phyloP scores from a whole-genome alignment of 352 stramenopile species.

The Peronospora belbahrii region DNA sequence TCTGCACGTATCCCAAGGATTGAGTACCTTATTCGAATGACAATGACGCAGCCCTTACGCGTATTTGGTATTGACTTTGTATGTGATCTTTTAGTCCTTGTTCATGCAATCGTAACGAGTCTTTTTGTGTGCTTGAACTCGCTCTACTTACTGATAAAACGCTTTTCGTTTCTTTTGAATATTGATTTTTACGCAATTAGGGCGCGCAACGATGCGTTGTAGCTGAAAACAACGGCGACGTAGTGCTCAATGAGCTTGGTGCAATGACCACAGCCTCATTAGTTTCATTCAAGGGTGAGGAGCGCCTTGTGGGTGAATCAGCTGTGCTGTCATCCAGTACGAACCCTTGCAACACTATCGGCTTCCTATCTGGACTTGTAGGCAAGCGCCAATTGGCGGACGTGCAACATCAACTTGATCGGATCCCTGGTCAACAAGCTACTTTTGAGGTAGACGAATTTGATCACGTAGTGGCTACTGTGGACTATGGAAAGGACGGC shows the following conservation, averaged over 20 bases:
- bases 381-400: conserved; percentile 40
- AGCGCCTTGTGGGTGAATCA: conserved; percentile 77
- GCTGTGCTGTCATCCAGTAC: conserved; percentile 79
- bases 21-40: conserved; percentile 8
- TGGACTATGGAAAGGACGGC: conserved; percentile 54
- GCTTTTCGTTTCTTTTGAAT: conserved; percentile 5
- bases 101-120: neutral
- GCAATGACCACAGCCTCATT: conserved; percentile 81
- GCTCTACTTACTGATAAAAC: neutral
- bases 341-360: conserved; percentile 78
- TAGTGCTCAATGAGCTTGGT: conserved; percentile 86
- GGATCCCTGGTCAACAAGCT: conserved; percentile 43
- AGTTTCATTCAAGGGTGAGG: conserved; percentile 83
- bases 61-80: conserved; percentile 82
- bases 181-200: conserved; percentile 21
- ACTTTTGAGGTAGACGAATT: conserved; percentile 28
- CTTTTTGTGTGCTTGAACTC: conserved; percentile 2
- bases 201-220: conserved; percentile 75
- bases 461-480: conserved; percentile 35
- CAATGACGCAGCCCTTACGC: conserved; percentile 20
- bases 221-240: conserved; percentile 57
- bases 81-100: conserved; percentile 11
- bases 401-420: conserved; percentile 34
- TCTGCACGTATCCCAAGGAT: neutral
- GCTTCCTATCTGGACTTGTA: conserved; percentile 57